Evolutionary conservation across 1,284 basidiomycete genomes (phyloP).

Genomic region (Malassezia equina): DNA sequence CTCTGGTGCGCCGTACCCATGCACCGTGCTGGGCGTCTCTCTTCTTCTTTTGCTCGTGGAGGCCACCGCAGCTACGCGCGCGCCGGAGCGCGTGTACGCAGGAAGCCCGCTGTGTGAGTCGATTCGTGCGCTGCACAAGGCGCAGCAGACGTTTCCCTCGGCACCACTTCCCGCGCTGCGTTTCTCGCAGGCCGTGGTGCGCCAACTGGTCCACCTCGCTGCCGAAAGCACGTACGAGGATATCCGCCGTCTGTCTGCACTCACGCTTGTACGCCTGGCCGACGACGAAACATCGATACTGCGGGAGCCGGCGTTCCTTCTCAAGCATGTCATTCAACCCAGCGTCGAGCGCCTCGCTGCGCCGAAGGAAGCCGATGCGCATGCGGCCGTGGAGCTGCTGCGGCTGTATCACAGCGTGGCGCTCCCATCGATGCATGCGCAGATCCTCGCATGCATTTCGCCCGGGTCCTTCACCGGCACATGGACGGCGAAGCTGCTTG

Average conservation of each 20-base stretch:
- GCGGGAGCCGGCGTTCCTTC: conserved; percentile 20
- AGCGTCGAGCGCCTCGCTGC: conserved; percentile 25
- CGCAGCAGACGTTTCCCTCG: conserved; percentile 24
- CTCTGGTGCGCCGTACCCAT: conserved; percentile 38
- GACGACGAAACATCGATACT: conserved; percentile 15
- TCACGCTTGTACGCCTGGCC: conserved; percentile 29
- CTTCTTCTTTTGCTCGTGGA: conserved; percentile 31
- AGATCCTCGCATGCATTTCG: background rate
- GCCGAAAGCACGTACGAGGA: conserved; percentile 35
- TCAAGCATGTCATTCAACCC: conserved; percentile 21
- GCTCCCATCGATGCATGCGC: background rate
- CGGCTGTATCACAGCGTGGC: conserved; percentile 25
- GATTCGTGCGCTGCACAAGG: conserved; percentile 24
- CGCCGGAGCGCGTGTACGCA: background rate
- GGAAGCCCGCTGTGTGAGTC: background rate
- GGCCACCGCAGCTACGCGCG: conserved; percentile 2
- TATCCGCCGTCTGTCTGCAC: conserved; percentile 25
- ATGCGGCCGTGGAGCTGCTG: conserved; percentile 28
- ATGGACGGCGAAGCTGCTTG: background rate
- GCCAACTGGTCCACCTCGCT: conserved; percentile 25
- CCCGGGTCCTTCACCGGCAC: background rate
- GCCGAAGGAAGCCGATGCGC: conserved; percentile 21
- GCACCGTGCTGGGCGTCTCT: conserved; percentile 29
- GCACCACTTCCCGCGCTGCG: conserved; percentile 22
- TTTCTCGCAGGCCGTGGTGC: conserved; percentile 23